Evolutionary conservation across 78 protist genomes (phyloP), one percentile per base, ranked within the genome.

Genomic region (Protostelium mycophagum): DNA sequence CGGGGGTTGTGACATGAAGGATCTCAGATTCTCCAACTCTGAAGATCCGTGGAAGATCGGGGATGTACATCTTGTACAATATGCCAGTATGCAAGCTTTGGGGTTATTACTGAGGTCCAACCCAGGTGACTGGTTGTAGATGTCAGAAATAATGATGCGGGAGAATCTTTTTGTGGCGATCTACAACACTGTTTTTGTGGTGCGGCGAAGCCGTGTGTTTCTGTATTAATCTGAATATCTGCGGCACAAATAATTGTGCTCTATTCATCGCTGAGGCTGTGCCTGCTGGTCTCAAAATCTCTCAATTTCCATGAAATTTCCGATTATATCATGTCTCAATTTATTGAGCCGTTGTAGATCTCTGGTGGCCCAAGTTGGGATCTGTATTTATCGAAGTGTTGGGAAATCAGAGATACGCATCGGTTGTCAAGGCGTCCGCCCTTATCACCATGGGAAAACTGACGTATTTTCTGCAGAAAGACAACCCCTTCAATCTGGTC

Each of bases 41-140:
- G 88, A 83, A 38, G 95, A 92, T 73, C 91, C 91, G 28, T 93
- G 91, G 91, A 90, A 88, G 31, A 37, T 35, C 36, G 93, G 90
- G 86, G 88, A 88, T 28, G 93, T 93, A 0, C 86, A 63, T 34
- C 63, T n/a, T 0, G 95, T 93, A 0, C 95, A 93, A 34, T 91
- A 88, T 0, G 92, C 93, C 1, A 89, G 93, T 0, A 51, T 86
- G 34, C 87, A 90, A 28, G 95, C 95, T 28, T 38, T 93, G 63
- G 95, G 95, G 1, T 35, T 93, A 35, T 38, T 93, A n/a, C 88
- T 86, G 0, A 37, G 95, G 31, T 90, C 95, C 31, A 87, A 84
- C 23, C 86, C 92, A 0, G 83, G 83, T 5, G 93, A 93, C 37
- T 92, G 94, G 94, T 51, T 88, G 29, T 91, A 91, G 34, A 91